Conservation (phyloP, 2,329 filamentous ascomycete species). For the Ophiostoma angusticollis region DNA sequence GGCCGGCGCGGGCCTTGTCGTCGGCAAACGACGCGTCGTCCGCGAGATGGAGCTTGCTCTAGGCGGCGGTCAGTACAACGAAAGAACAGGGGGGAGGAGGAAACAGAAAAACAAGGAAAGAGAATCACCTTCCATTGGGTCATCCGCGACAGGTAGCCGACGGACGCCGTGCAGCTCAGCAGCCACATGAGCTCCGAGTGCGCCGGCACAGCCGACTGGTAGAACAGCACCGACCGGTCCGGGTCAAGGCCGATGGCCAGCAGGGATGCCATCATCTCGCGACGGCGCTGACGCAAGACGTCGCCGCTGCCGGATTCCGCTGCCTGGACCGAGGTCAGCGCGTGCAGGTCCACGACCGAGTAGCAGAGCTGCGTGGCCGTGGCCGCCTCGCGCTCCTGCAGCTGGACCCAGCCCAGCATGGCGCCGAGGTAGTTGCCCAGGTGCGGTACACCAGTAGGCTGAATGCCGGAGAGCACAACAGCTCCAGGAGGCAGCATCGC, state of each 20-base stretch:
- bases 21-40: conserved; percentile 47
- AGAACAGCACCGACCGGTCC: conserved; percentile 61
- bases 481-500: conserved; percentile 8
- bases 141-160: conserved; percentile 95
- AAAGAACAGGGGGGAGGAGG: not conserved
- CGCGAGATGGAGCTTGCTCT: conserved; percentile 62
- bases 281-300: conserved; percentile 50
- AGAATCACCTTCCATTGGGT: conserved; percentile 83
- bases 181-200: conserved; percentile 97
- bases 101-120: not conserved
- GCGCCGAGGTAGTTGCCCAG: conserved; percentile 93
- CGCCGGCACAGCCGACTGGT: conserved; percentile 45
- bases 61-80: not conserved
- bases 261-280: conserved; percentile 65
- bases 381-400: conserved; percentile 55
- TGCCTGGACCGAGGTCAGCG: conserved; percentile 48
- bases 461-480: conserved; percentile 87
- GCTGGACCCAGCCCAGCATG: conserved; percentile 67
- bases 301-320: conserved; percentile 28
- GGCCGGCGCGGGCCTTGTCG: conserved; percentile 39
- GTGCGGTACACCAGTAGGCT: conserved; percentile 88
- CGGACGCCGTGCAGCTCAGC: conserved; percentile 77
- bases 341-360: conserved; percentile 87
- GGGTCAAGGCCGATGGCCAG: conserved; percentile 77
- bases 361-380: conserved; percentile 50